Base-by-base conservation (phyloP, 2,329 filamentous ascomycete genomes). In the Colletotrichum sp. region DNA sequence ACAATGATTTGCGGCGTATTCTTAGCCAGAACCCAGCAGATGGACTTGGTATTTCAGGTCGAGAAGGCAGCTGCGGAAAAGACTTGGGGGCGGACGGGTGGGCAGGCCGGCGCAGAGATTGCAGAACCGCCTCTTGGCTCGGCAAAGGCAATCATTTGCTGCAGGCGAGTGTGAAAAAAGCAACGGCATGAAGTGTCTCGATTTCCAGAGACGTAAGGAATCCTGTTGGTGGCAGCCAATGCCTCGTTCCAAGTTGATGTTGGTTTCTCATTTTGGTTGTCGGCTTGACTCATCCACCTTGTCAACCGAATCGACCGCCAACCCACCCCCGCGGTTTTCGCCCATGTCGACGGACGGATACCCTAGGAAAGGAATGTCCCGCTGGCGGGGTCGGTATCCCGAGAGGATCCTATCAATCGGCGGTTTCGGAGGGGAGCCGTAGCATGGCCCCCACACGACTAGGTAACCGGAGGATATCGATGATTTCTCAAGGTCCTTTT, bases 121-220 rank as follows among this genome's bases (percentile, higher is more conserved):
- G 49, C 66, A 68, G 66, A 68, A 55, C 68, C 64, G 49, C 72
- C 55, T 75, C 49, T 75, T 72, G 72, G 68, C 72, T 52, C 72
- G 18, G 62, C 49, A 34, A 44, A 57, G 55, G 34, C 24, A 44
- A 71, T 52, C 36, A 60, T 63, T 63, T 62, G 49, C 36, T 72
- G 36, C 68, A 72, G 69, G 68, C 59, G 36, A 32, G 62, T 13
- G 52, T 44, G 36, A 8, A 24, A 72, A 63, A 72, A 52, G 52
- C 62, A 72, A 63, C 13, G n/a, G 39, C 57, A 13, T 39, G 12
- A 15, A 3, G 24, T 59, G 26, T 30, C 15, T 28, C 28, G 30
- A 57, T 57, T 26, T 63, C 44, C 44, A n/a, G n/a, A 55, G 18
- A 18, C 63, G 57, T 39, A 34, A 16, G 55, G 57, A 57, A 68